Base-by-base conservation (phyloP, 1,284 basidiomycete genomes). In the Ustilago cynodontis region DNA sequence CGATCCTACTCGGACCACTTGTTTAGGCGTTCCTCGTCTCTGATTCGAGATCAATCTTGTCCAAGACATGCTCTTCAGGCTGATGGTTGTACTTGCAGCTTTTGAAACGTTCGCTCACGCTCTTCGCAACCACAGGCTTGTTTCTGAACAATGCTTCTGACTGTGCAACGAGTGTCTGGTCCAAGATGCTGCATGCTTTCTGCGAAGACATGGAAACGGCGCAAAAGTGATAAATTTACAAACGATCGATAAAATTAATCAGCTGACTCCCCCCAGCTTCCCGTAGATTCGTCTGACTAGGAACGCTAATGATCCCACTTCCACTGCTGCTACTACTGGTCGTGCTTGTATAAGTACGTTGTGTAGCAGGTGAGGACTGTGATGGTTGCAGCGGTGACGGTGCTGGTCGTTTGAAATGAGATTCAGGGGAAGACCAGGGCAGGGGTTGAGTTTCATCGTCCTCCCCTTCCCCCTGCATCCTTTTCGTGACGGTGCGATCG, bases 1-100 rank as follows among this genome's bases (percentile, higher is more conserved):
- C 78, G 0, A 80, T 81, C 31, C 20, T 81, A 26, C 67, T 81
- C 18, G 80, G 80, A 0, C 2, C 59, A 22, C 41, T 78, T 11
- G 65, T 71, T 9, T 74, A 58, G 62, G 11, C 6, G 11, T 6
- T 6, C 31, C 11, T 33, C 31, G 31, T 33, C n/a, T n/a, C n/a
- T n/a, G n/a, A n/a, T n/a, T n/a, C n/a, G n/a, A n/a, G n/a, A n/a
- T n/a, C n/a, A n/a, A n/a, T n/a, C n/a, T n/a, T n/a, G n/a, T n/a
- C n/a, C n/a, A n/a, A n/a, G n/a, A n/a, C n/a, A n/a, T n/a, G 31
- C 6, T 6, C 31, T 33, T 5, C 31, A 11, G 31, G 11, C 6
- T 33, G 31, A 33, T 6, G 11, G 31, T 33, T 33, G 31, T 5
- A 5, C 8, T 37, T 37, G 7, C 8, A 37, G 35, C 35, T 13